A percentile compares a stretch with the other conserved stretches of the same genome.
Conservation (phyloP, 441 rosid genomes). For the Pelargonium fulgidum region DNA sequence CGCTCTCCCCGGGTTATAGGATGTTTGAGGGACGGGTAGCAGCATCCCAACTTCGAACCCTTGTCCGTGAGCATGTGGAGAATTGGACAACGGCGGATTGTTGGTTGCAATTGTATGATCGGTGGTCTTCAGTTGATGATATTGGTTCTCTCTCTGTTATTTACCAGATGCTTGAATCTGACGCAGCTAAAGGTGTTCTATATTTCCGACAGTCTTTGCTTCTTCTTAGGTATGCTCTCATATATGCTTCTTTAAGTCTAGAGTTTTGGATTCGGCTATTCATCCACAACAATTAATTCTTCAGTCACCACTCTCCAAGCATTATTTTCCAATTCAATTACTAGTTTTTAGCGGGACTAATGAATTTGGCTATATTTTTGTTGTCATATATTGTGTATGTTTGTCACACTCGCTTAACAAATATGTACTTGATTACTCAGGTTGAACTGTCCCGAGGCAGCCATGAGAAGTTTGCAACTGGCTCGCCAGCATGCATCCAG, state of each 20-base stretch:
- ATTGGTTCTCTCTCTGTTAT: constrained; percentile 96
- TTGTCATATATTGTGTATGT: too few species aligned
- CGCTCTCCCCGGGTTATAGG: constrained; percentile 75
- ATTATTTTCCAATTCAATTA: too few species aligned
- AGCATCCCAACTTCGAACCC: constrained; percentile 70
- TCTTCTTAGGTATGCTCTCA: constrained; percentile 60
- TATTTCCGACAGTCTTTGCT: constrained; percentile 92
- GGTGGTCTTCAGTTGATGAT: constrained; percentile 96
- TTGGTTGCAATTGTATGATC: constrained; percentile 92
- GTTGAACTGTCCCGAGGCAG: constrained; percentile 93
- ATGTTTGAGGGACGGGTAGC: constrained; percentile 94
- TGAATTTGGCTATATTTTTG: background rate
- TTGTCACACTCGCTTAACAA: too few species aligned
- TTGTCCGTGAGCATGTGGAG: constrained; percentile 83
- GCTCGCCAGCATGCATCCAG: constrained; percentile 82
- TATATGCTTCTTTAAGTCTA: background rate
- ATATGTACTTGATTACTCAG: constrained; percentile 28
- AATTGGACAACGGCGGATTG: constrained; percentile 95
- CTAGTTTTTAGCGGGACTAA: background rate
- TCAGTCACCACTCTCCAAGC: too few species aligned
- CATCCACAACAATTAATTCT: too few species aligned
- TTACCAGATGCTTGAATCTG: constrained; percentile 98
- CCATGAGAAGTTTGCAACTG: constrained; percentile 88
- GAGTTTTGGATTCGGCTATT: too few species aligned
- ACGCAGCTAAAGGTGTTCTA: constrained; percentile 78